Conservation (phyloP, 331 rosid genomes). For the Quercus tomentella region DNA sequence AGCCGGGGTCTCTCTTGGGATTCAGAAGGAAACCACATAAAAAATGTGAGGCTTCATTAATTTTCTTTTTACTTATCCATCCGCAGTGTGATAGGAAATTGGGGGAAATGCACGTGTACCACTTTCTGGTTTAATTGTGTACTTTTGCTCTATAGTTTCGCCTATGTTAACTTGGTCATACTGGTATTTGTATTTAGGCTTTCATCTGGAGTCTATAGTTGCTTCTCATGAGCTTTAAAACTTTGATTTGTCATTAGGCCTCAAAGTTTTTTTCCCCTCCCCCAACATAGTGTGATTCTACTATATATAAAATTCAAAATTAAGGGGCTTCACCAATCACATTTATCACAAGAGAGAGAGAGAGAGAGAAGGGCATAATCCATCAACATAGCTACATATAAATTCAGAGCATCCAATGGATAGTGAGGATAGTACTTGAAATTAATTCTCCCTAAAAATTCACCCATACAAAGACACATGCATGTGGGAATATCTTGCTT, state of each 20-base stretch:
- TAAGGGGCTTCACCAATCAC: background rate
- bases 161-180: background rate
- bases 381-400: background rate
- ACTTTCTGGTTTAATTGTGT: conserved; percentile 9
- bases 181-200: background rate
- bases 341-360: background rate
- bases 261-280: background rate
- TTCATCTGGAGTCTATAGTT: background rate
- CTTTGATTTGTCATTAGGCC: background rate
- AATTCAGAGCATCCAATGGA: background rate
- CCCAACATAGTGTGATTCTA: background rate
- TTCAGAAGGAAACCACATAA: conserved; percentile 74
- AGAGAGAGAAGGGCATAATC: background rate
- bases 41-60: conserved; percentile 50
- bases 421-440: background rate
- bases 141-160: conserved; percentile 7
- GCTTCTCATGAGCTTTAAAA: background rate
- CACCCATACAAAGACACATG: background rate
- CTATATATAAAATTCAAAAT: background rate
- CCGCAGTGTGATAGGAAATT: background rate
- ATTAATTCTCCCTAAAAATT: background rate
- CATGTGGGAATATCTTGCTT: background rate
- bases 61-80: background rate
- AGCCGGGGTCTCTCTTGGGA: conserved; percentile 80
- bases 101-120: background rate